phyloP scores from a whole-genome alignment of 2,329 filamentous ascomycete species.

The Aaosphaeria pasadenensis region DNA sequence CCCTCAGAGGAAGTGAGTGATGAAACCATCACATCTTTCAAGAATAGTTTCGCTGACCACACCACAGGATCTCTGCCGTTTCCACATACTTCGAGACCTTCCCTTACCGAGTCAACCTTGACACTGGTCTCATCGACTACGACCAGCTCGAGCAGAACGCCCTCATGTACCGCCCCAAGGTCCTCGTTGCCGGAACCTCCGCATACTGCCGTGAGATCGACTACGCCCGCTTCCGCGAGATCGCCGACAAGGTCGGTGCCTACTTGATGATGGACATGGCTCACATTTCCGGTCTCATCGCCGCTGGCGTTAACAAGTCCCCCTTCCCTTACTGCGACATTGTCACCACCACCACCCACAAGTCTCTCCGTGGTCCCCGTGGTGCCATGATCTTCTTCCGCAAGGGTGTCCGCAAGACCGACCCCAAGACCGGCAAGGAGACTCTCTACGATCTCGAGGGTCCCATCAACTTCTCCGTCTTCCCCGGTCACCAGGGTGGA shows the following conservation, averaged over 20 bases:
- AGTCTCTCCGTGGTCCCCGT: slow-evolving; percentile 89
- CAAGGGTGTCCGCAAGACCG: slow-evolving; percentile 79
- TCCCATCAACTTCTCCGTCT: slow-evolving; percentile 94
- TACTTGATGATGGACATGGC: slow-evolving; percentile 97
- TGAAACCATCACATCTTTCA: background rate
- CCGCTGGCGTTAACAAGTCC: slow-evolving; percentile 84
- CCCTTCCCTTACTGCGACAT: slow-evolving; percentile 90
- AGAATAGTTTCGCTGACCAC: slow-evolving; percentile 10
- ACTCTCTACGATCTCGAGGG: slow-evolving; percentile 86
- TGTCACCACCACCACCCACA: slow-evolving; percentile 97
- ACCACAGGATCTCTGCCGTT: slow-evolving; percentile 78
- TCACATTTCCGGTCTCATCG: slow-evolving; percentile 91
- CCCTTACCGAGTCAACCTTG: slow-evolving; percentile 86
- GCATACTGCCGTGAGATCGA: slow-evolving; percentile 96
- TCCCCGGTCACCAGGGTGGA: slow-evolving; percentile 96
- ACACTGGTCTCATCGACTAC: slow-evolving; percentile 94
- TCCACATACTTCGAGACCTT: slow-evolving; percentile 99
- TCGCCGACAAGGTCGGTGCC: slow-evolving; percentile 85
- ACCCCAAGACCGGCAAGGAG: slow-evolving; percentile 82
- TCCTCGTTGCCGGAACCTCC: slow-evolving; percentile 90
- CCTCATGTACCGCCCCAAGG: slow-evolving; percentile 86
- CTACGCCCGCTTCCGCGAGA: slow-evolving; percentile 87
- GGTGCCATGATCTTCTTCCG: slow-evolving; percentile 99
- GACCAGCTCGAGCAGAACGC: slow-evolving; percentile 85
- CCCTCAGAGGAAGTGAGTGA: slow-evolving; percentile 76